phyloP scores from a whole-genome alignment of 1,284 basidiomycete genomes.

The Cutaneotrichosporon cyanovorans region DNA sequence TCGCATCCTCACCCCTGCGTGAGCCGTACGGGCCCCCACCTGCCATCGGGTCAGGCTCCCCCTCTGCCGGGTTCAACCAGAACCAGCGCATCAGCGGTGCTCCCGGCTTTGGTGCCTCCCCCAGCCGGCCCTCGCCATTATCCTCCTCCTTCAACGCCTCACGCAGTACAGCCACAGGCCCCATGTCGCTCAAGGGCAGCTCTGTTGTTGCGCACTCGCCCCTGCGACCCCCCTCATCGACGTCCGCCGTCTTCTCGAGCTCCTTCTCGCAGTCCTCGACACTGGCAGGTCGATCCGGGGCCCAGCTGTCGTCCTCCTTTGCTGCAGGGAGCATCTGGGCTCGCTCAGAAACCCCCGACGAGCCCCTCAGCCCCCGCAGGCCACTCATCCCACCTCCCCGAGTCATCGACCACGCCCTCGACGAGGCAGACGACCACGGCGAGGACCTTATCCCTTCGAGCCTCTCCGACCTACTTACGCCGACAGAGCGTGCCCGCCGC shows the following conservation, averaged over 20 bases:
- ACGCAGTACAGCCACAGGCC: conserved; percentile 20
- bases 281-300: conserved; percentile 14
- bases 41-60: conserved; percentile 29
- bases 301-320: conserved; percentile 37
- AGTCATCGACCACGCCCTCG: conserved; percentile 26
- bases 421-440: conserved; percentile 54
- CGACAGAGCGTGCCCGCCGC: conserved; percentile 67
- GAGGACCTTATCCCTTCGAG: conserved; percentile 82
- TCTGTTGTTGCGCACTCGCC: conserved; percentile 26
- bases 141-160: conserved; percentile 33
- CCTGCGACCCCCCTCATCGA: conserved; percentile 29
- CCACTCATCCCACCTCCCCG: conserved; percentile 13
- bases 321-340: conserved; percentile 43
- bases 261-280: conserved; percentile 35
- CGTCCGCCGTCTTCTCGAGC: conserved; percentile 25
- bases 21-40: conserved; percentile 41
- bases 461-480: conserved; percentile 76
- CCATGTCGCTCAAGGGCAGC: conserved; percentile 28
- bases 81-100: conserved; percentile 16
- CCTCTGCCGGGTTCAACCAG: conserved; percentile 37
- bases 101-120: conserved; percentile 34
- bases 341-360: conserved; percentile 31
- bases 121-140: conserved; percentile 35
- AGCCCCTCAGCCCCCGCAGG: conserved; percentile 35
- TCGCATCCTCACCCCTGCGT: conserved; percentile 35